A percentile compares a stretch with the other conserved stretches of the same genome.
Conservation (phyloP, 2,329 filamentous ascomycete genomes). For the Hypocrella siamensis region DNA sequence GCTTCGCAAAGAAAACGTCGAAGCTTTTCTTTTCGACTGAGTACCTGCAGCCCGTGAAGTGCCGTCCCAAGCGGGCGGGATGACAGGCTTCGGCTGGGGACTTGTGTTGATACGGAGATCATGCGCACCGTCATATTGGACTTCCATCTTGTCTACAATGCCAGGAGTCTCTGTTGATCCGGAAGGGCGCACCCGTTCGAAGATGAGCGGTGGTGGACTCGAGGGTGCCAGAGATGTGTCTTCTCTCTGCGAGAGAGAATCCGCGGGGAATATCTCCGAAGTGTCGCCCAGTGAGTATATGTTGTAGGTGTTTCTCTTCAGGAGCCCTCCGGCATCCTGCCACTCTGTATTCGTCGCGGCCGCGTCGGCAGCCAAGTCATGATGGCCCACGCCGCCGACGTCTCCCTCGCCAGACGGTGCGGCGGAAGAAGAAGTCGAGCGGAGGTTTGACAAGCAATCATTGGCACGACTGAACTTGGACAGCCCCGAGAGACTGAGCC, state of each 20-base stretch:
- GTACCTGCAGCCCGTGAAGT: background rate
- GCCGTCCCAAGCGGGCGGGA: conserved; percentile 3
- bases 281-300: conserved; percentile 12
- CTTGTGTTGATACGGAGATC: conserved; percentile 8
- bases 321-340: conserved; percentile 9
- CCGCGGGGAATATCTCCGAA: conserved; percentile 10
- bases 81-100: conserved; percentile 3
- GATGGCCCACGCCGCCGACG: conserved; percentile 6
- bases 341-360: conserved; percentile 10
- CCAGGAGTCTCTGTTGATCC: conserved; percentile 1
- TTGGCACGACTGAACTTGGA: conserved; percentile 13
- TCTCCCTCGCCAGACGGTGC: conserved; percentile 5
- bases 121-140: conserved; percentile 10
- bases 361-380: conserved; percentile 11
- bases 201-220: background rate
- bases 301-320: conserved; percentile 8
- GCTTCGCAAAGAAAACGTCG: conserved; percentile 14
- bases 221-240: conserved; percentile 2
- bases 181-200: background rate
- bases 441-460: conserved; percentile 13
- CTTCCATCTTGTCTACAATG: conserved; percentile 4
- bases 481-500: conserved; percentile 13
- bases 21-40: conserved; percentile 15
- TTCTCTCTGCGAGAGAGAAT: conserved; percentile 8
- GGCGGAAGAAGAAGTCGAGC: conserved; percentile 11